These are phyloP conservation scores for Otatea glauca DNA, from an alignment of 176 grass and related monocot species.

Conservation along the genomic window DNA sequence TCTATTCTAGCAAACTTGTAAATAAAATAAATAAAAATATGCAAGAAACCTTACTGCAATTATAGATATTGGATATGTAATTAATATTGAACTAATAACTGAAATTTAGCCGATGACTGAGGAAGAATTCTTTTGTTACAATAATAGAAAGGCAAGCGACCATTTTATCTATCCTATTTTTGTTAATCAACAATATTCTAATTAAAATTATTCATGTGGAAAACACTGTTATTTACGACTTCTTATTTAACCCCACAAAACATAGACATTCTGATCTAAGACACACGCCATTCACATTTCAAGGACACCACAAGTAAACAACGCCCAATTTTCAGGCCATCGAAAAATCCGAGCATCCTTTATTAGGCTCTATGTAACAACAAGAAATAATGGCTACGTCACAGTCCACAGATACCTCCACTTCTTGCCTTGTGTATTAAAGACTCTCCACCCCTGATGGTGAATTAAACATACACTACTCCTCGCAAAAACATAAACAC, in stretches of 20 bases:
- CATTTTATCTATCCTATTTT: constrained; percentile 22
- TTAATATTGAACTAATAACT: constrained; percentile 3
- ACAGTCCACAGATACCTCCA: neutral
- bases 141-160: neutral
- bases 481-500: neutral
- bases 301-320: neutral
- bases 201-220: constrained; percentile 13
- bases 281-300: neutral
- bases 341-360: neutral
- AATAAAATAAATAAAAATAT: constrained; percentile 15
- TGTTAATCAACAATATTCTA: constrained; percentile 2
- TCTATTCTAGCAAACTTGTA: constrained; percentile 10
- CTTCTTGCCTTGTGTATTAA: constrained; percentile 7
- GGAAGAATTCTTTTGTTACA: neutral
- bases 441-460: neutral
- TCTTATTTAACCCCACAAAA: neutral
- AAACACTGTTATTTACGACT: neutral
- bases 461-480: constrained; percentile 33
- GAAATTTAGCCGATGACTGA: neutral
- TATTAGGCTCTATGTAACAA: neutral
- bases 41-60: constrained; percentile 18
- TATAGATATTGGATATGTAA: neutral
- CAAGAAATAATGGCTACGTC: neutral
- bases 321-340: neutral
- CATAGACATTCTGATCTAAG: neutral